These are phyloP conservation scores for Mycena rosella DNA, from an alignment of 768 basidiomycete species.

Conservation along the genomic window DNA sequence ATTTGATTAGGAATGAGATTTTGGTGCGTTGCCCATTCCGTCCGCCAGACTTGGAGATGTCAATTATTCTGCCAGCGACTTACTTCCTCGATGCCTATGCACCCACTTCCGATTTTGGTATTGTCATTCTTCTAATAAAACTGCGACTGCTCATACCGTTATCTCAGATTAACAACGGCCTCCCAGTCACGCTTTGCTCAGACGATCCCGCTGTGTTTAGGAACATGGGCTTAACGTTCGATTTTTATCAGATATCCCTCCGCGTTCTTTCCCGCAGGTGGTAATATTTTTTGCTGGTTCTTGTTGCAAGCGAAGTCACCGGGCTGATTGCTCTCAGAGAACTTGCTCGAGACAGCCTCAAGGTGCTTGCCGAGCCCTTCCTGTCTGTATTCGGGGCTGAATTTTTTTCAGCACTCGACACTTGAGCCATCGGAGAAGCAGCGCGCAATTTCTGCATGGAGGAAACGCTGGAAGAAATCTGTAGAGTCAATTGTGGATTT, in stretches of 20 bases:
- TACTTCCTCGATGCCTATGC: conserved; percentile 84
- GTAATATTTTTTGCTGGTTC: conserved; percentile 54
- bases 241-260: conserved; percentile 89
- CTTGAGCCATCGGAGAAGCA: conserved; percentile 61
- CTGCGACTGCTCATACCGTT: too few relatives aligned
- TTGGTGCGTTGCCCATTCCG: conserved; percentile 57
- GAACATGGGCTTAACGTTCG: conserved; percentile 82
- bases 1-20: conserved; percentile 73
- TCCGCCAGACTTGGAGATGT: too few relatives aligned
- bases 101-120: conserved; percentile 78
- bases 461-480: conserved; percentile 62
- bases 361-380: conserved; percentile 50
- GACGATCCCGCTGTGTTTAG: conserved; percentile 86
- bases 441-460: conserved; percentile 58
- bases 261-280: too few relatives aligned
- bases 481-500: conserved; percentile 42
- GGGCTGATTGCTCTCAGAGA: conserved; percentile 73
- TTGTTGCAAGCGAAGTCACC: conserved; percentile 77
- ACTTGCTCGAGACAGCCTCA: conserved; percentile 75
- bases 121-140: too few relatives aligned
- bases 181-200: conserved; percentile 77
- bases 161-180: conserved; percentile 80
- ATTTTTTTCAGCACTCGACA: conserved; percentile 61
- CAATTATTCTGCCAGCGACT: conserved; percentile 62
- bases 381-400: not conserved